phyloP scores from a whole-genome alignment of 1,284 basidiomycete genomes.

The Ceratorhiza oryzae-sativae region DNA sequence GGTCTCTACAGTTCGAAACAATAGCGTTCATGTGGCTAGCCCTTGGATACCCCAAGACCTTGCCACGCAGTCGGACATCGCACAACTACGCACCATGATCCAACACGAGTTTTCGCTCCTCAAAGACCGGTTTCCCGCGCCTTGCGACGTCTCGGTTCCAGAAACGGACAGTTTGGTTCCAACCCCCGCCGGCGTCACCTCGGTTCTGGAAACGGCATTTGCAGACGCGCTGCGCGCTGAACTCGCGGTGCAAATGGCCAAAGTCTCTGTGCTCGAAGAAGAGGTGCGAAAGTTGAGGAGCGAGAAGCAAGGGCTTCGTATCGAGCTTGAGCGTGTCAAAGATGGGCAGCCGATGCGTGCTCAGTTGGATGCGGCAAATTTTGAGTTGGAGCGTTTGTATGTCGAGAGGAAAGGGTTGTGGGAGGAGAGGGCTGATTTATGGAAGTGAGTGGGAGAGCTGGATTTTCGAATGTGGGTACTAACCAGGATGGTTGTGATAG shows the following conservation, averaged over 20 bases:
- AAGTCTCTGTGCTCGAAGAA: conserved; percentile 24
- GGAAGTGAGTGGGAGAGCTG: too few species aligned
- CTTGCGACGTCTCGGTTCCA: background rate
- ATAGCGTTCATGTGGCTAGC: background rate
- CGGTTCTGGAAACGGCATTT: background rate
- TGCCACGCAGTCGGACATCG: conserved; percentile 11
- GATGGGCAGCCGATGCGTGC: background rate
- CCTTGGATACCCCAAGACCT: conserved; percentile 4
- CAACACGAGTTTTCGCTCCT: background rate
- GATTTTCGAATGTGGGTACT: background rate
- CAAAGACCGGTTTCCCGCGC: background rate
- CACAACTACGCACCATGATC: background rate
- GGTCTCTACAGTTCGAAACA: too few species aligned
- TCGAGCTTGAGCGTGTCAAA: conserved; percentile 1
- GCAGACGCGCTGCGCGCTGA: conserved; percentile 22
- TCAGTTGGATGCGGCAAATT: conserved; percentile 6
- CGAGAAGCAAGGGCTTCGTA: conserved; percentile 13
- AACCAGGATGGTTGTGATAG: background rate
- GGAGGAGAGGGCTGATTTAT: conserved; percentile 28
- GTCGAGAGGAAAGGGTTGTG: conserved; percentile 27
- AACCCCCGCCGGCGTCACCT: too few species aligned
- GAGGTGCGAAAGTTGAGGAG: conserved; percentile 2
- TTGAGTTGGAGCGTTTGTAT: conserved; percentile 1
- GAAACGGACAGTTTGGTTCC: too few species aligned
- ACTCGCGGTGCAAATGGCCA: conserved; percentile 24